phyloP scores from a whole-genome alignment of 768 basidiomycete species.

The Mycena filopes region DNA sequence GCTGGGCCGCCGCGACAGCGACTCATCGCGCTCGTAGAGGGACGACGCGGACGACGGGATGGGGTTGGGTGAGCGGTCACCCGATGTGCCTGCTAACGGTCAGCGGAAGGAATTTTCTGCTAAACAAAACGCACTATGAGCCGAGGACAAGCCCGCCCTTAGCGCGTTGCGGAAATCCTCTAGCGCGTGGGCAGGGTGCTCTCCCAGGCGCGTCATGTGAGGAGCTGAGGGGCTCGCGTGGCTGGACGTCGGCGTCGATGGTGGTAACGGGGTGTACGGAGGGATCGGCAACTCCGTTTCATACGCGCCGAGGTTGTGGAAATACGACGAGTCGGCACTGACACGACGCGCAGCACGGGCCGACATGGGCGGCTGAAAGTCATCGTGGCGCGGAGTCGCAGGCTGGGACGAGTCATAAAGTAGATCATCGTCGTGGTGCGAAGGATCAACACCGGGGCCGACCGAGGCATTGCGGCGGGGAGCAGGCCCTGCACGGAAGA shows the following conservation, averaged over 20 bases:
- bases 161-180: constrained; percentile 53
- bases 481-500: constrained; percentile 72
- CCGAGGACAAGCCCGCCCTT: constrained; percentile 39
- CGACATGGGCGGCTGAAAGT: constrained; percentile 1
- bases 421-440: constrained; percentile 45
- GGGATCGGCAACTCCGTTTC: constrained; percentile 24
- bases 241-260: constrained; percentile 25
- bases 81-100: constrained; percentile 10
- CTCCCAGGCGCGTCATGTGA: constrained; percentile 13
- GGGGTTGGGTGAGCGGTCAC: constrained; percentile 19
- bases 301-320: constrained; percentile 3
- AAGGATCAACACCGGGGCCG: constrained; percentile 58
- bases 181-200: constrained; percentile 45
- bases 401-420: constrained; percentile 29
- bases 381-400: constrained; percentile 25
- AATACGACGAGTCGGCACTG: constrained; percentile 33
- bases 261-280: constrained; percentile 28
- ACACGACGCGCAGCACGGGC: constrained; percentile 27
- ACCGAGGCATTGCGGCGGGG: constrained; percentile 54
- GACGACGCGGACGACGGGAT: constrained; percentile 32
- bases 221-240: constrained; percentile 24
- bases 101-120: background rate
- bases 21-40: constrained; percentile 38
- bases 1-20: constrained; percentile 53
- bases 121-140: constrained; percentile 21